phyloP scores from a whole-genome alignment of 2,329 filamentous ascomycete genomes.

The Arthrobotrys pseudoclavata region DNA sequence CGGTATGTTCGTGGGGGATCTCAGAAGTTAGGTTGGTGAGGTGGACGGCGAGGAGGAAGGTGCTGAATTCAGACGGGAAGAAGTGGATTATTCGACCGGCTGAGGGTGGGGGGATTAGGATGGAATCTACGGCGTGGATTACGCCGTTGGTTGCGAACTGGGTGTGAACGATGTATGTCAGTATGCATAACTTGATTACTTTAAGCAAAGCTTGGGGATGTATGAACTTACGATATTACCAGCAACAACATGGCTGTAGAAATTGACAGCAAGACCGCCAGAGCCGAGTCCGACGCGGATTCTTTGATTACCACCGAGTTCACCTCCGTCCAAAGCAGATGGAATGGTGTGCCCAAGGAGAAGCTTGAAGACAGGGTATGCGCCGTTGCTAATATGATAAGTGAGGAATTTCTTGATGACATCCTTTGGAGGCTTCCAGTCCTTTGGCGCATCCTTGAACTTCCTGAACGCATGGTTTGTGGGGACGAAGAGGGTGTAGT shows the following conservation, averaged over 20 bases:
- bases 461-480: constrained; percentile 81
- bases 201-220: background rate
- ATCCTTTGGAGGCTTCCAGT: constrained; percentile 77
- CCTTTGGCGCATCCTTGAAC: constrained; percentile 70
- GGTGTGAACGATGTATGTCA: background rate
- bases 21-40: constrained; percentile 79
- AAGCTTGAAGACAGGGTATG: constrained; percentile 77
- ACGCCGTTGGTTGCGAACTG: constrained; percentile 82
- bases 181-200: background rate
- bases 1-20: constrained; percentile 68
- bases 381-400: constrained; percentile 80
- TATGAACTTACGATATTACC: constrained; percentile 75
- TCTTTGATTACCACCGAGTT: constrained; percentile 71
- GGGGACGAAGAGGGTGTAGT: constrained; percentile 86
- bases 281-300: constrained; percentile 76
- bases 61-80: constrained; percentile 80
- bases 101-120: constrained; percentile 81
- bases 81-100: constrained; percentile 75
- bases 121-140: constrained; percentile 80
- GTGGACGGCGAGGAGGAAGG: constrained; percentile 78
- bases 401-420: constrained; percentile 76
- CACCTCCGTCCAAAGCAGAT: constrained; percentile 74
- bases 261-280: constrained; percentile 80
- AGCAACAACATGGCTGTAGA: constrained; percentile 78
- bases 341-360: constrained; percentile 80